These are phyloP conservation scores for Dillenia turbinata DNA, from an alignment of 164 flowering plant genomes.

Conservation along the genomic window DNA sequence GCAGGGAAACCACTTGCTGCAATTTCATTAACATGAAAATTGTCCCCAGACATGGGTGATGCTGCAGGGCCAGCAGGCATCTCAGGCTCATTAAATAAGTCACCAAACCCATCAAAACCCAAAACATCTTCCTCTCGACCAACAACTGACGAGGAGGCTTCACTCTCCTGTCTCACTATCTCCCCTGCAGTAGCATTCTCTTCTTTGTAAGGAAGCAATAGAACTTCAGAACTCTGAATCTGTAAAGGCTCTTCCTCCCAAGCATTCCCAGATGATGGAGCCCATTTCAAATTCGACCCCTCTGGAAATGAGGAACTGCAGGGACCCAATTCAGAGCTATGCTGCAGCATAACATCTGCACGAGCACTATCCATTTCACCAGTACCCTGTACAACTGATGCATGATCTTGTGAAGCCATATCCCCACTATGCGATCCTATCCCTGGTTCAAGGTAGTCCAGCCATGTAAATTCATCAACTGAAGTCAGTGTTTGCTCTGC, in stretches of 20 bases:
- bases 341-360: conserved; percentile 11
- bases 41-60: conserved; percentile 25
- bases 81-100: conserved; percentile 85
- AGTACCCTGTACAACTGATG: conserved; percentile 10
- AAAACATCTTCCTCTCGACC: conserved; percentile 34
- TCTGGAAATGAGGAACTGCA: conserved; percentile 12
- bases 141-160: conserved; percentile 36
- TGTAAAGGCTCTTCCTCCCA: conserved; percentile 42
- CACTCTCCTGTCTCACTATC: conserved; percentile 26
- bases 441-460: conserved; percentile 28
- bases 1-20: conserved; percentile 28
- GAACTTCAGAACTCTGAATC: conserved; percentile 55
- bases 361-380: conserved; percentile 8
- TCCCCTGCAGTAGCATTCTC: conserved; percentile 26
- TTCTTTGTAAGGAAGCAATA: conserved; percentile 68
- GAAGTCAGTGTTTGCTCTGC: conserved; percentile 7
- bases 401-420: conserved; percentile 4
- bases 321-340: conserved; percentile 15
- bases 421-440: conserved; percentile 1
- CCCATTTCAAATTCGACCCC: conserved; percentile 18
- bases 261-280: conserved; percentile 21
- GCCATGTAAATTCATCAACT: conserved; percentile 28
- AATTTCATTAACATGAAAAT: conserved; percentile 24
- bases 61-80: conserved; percentile 20
- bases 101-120: conserved; percentile 83